Evolutionary conservation across 495 filamentous ascomycete genomes (phyloP).

Genomic region (Hypoxylon rickii): DNA sequence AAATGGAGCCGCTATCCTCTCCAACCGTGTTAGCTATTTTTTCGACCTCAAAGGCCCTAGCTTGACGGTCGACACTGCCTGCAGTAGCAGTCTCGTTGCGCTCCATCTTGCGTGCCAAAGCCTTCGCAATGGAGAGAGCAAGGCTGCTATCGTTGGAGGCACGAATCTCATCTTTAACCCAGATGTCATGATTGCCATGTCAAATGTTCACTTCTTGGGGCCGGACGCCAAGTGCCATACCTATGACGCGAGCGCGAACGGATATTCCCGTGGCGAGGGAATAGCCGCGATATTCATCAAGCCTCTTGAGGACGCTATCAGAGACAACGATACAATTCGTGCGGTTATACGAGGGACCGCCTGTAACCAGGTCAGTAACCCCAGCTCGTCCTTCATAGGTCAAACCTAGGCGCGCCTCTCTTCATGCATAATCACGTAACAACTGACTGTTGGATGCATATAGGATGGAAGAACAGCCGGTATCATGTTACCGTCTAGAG

Average conservation of each 20-base stretch:
- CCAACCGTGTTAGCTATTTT: slow-evolving; percentile 34
- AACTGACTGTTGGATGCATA: background rate
- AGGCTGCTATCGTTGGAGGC: slow-evolving; percentile 6
- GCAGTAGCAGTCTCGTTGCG: slow-evolving; percentile 56
- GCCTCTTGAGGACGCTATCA: slow-evolving; percentile 48
- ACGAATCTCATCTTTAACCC: slow-evolving; percentile 12
- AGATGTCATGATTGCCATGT: slow-evolving; percentile 13
- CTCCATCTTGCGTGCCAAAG: slow-evolving; percentile 57
- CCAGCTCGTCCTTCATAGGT: background rate
- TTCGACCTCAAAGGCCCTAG: slow-evolving; percentile 34
- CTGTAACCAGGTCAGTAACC: slow-evolving; percentile 43
- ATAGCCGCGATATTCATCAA: slow-evolving; percentile 59
- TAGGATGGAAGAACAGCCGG: slow-evolving; percentile 50
- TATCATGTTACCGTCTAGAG: slow-evolving; percentile 53
- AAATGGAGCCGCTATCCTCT: slow-evolving; percentile 38
- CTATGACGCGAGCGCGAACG: slow-evolving; percentile 61
- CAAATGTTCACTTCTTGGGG: slow-evolving; percentile 40
- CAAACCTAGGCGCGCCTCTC: too few relatives aligned
- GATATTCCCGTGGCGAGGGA: slow-evolving; percentile 65
- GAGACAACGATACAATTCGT: slow-evolving; percentile 54
- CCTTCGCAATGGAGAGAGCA: slow-evolving; percentile 45
- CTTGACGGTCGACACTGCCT: slow-evolving; percentile 56
- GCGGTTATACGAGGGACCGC: slow-evolving; percentile 58
- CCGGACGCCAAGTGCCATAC: slow-evolving; percentile 49
- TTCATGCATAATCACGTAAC: too few relatives aligned